Evolutionary conservation across 352 stramenopile genomes (phyloP), one percentile per base, ranked within the genome.

Genomic region (Globisporangium alternatum): DNA sequence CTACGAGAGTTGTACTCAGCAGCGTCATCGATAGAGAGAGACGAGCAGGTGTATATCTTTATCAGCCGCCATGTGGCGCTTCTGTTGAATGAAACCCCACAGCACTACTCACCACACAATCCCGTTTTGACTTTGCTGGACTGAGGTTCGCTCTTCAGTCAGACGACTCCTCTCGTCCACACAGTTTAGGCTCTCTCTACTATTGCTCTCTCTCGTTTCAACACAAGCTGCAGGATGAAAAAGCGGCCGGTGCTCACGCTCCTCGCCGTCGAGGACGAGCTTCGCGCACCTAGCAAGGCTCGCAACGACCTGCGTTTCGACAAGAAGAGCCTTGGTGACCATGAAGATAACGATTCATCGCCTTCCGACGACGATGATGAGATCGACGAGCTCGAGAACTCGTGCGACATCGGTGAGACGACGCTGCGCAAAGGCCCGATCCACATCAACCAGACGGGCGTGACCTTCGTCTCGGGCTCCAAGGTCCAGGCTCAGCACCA

Each of bases 1-100:
- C 5, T 99, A 98, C 69, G 90, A 98, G 75, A 97, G 87, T 76
- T 97, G 92, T 67, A 74, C 83, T 44, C 68, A 82, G 55, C 70
- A 61, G 7, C 49, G 43, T 7, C 37, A 21, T 37, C 47, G 63
- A 13, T 68, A 64, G 9, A 22, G 49, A 28, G 31, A 31, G 21
- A 22, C 15, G 21, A 31, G 41, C 17, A 5, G 12, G 39, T 3
- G 12, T 45, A 22, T 47, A 47, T 47, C 13, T 47, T 47, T 47
- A 47, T 47, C 39, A 44, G 13, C 39, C 15, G 21, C 21, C 21
- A 15, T 8, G 45, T 15, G 17, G 5, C 8, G 13, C 1, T 7
- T 56, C 17, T 39, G 19, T 41, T 28, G 39, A 62, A 21, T 37
- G 31, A 62, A 33, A 43, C 37, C 30, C 39, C 17, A 49, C 33